These are phyloP conservation scores for Bromus sterilis DNA, from an alignment of 176 grass and related monocot species.

Conservation along the genomic window DNA sequence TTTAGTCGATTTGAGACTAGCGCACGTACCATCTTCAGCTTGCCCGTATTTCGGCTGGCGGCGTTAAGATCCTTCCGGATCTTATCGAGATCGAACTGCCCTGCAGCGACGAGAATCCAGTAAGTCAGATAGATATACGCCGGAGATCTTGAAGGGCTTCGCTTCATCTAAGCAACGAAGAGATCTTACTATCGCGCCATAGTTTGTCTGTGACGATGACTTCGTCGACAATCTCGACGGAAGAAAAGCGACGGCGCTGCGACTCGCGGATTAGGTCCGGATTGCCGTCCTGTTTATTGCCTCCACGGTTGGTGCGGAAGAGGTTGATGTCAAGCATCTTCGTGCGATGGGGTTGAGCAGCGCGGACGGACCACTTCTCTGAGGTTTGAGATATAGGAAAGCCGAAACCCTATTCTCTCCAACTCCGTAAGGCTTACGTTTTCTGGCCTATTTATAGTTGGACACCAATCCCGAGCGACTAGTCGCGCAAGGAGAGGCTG, in stretches of 20 bases:
- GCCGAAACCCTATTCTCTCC: too few relatives aligned
- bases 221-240: conserved; percentile 69
- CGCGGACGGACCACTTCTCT: too few relatives aligned
- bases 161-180: too few relatives aligned
- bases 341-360: too few relatives aligned
- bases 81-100: conserved; percentile 67
- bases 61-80: conserved; percentile 66
- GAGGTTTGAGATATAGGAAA: too few relatives aligned
- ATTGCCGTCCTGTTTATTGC: conserved; percentile 53
- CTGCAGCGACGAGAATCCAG: conserved; percentile 4
- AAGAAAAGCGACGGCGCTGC: conserved; percentile 44
- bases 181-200: conserved; percentile 61
- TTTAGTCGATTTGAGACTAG: neutral
- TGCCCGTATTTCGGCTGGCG: conserved; percentile 60
- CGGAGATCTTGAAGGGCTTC: too few relatives aligned
- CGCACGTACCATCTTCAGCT: conserved; percentile 52
- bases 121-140: neutral
- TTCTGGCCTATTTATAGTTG: too few relatives aligned
- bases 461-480: too few relatives aligned
- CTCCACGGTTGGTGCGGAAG: conserved; percentile 17
- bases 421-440: too few relatives aligned
- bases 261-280: conserved; percentile 70
- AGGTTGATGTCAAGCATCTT: conserved; percentile 79
- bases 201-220: conserved; percentile 58
- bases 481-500: too few relatives aligned